Percentiles rank a stretch among this genome's conserved stretches.
Conservation (phyloP, 108 stramenopile species). For the Skeletonema menzelii region DNA sequence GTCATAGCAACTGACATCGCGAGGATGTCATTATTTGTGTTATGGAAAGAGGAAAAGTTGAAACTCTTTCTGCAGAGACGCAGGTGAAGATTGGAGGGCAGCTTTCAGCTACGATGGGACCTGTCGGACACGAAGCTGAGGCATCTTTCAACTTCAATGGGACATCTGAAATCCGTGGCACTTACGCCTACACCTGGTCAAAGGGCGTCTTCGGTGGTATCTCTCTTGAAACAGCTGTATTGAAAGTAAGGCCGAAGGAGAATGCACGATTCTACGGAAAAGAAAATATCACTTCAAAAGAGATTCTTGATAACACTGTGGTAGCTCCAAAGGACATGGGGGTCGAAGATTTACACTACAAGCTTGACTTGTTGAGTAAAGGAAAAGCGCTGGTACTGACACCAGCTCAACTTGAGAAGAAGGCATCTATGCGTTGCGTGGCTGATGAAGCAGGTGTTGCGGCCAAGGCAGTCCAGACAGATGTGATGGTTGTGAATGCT, state of each 20-base stretch:
- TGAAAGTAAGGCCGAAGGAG: constrained; percentile 55
- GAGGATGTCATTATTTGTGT: constrained; percentile 65
- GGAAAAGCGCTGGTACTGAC: constrained; percentile 16
- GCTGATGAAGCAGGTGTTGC: constrained; percentile 21
- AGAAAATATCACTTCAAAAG: constrained; percentile 25
- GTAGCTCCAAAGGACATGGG: constrained; percentile 44
- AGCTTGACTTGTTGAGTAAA: constrained; percentile 28
- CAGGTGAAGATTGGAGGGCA: constrained; percentile 44
- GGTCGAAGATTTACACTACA: constrained; percentile 29
- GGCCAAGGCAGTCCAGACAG: constrained; percentile 5
- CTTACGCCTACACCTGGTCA: constrained; percentile 55
- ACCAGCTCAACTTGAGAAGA: constrained; percentile 6
- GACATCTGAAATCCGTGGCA: constrained; percentile 21
- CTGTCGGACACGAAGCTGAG: constrained; percentile 34
- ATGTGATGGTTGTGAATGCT: constrained; percentile 32
- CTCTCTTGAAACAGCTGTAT: constrained; percentile 69
- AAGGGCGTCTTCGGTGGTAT: constrained; percentile 72
- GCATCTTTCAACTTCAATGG: constrained; percentile 25
- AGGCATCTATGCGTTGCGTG: not conserved
- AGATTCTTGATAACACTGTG: constrained; percentile 46
- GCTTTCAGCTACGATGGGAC: constrained; percentile 41
- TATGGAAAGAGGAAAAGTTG: constrained; percentile 32
- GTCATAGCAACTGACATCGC: too few relatives aligned
- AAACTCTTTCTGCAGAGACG: constrained; percentile 26
- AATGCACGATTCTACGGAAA: constrained; percentile 72